Percentiles rank a stretch among this genome's conserved stretches.
Evolutionary conservation across 2,329 filamentous ascomycete species (phyloP).

Genomic region (Pseudomassariella vexata): DNA sequence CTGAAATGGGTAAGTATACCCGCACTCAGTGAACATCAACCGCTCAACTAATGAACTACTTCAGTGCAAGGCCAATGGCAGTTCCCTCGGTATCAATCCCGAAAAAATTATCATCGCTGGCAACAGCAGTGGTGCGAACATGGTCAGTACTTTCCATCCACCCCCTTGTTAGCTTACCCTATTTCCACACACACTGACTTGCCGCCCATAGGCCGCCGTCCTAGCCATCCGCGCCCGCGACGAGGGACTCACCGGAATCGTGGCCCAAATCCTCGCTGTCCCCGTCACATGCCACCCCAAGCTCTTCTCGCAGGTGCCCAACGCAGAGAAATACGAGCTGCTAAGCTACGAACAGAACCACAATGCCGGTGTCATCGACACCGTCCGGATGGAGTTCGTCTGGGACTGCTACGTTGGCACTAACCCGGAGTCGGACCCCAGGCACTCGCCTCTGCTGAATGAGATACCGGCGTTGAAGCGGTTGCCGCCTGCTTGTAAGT

Average conservation of each 20-base stretch:
- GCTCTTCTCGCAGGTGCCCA: slow-evolving; percentile 19
- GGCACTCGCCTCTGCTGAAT: slow-evolving; percentile 27
- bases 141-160: slow-evolving; percentile 22
- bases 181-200: slow-evolving; percentile 1
- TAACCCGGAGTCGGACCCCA: slow-evolving; percentile 16
- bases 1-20: slow-evolving; percentile 28
- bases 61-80: slow-evolving; percentile 39
- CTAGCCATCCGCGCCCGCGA: slow-evolving; percentile 25
- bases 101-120: slow-evolving; percentile 38
- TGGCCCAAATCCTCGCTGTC: slow-evolving; percentile 28
- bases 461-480: slow-evolving; percentile 16
- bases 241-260: slow-evolving; percentile 23
- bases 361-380: slow-evolving; percentile 23
- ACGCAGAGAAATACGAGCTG: slow-evolving; percentile 25
- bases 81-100: slow-evolving; percentile 26
- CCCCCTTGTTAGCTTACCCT: no score
- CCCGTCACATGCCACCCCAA: slow-evolving; percentile 29
- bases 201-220: slow-evolving; percentile 16
- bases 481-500: slow-evolving; percentile 28
- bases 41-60: no score
- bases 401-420: slow-evolving; percentile 25
- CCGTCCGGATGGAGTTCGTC: slow-evolving; percentile 27
- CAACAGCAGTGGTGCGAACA: slow-evolving; percentile 43
- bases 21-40: no score
- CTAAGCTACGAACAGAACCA: slow-evolving; percentile 27